phyloP scores from a whole-genome alignment of 768 basidiomycete species.

The Suillus spraguei region DNA sequence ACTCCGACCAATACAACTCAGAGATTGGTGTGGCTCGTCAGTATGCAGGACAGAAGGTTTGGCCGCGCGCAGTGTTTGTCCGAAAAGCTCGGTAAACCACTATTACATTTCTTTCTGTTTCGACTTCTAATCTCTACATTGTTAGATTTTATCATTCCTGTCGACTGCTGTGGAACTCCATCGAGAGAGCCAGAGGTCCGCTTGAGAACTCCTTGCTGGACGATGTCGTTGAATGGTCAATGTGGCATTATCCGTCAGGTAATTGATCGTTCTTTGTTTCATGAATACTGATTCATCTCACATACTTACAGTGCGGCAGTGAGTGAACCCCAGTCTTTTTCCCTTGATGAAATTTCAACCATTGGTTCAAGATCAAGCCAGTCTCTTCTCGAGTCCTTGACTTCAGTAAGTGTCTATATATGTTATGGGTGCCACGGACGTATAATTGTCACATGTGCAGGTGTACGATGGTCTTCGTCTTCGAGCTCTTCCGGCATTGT shows the following conservation, averaged over 20 bases:
- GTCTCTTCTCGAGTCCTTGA: slow-evolving; percentile 35
- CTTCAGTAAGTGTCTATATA: slow-evolving; percentile 8
- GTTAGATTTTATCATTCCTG: slow-evolving; percentile 67
- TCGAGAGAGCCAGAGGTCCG: slow-evolving; percentile 63
- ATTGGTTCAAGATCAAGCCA: slow-evolving; percentile 38
- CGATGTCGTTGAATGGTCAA: slow-evolving; percentile 72
- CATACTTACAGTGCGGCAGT: slow-evolving; percentile 31
- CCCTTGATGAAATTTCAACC: slow-evolving; percentile 8
- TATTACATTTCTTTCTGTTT: slow-evolving; percentile 2
- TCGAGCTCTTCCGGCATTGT: slow-evolving; percentile 62
- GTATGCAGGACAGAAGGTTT: slow-evolving; percentile 70
- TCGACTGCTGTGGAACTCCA: slow-evolving; percentile 70
- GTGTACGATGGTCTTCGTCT: slow-evolving; percentile 69
- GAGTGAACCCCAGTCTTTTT: slow-evolving; percentile 14
- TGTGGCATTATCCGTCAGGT: slow-evolving; percentile 73
- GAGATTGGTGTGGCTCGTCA: slow-evolving; percentile 69
- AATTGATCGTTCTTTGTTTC: slow-evolving; percentile 13
- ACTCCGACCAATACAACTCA: slow-evolving; percentile 56
- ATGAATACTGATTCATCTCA: slow-evolving; percentile 2
- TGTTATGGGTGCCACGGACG: neutral
- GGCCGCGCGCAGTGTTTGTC: slow-evolving; percentile 74
- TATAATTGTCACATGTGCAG: slow-evolving; percentile 33
- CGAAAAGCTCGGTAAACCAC: slow-evolving; percentile 59
- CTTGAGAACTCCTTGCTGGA: slow-evolving; percentile 68
- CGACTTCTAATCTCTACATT: slow-evolving; percentile 9